These are phyloP conservation scores for Aquilaria malaccensis DNA, from an alignment of 345 rosid genomes.

Conservation along the genomic window DNA sequence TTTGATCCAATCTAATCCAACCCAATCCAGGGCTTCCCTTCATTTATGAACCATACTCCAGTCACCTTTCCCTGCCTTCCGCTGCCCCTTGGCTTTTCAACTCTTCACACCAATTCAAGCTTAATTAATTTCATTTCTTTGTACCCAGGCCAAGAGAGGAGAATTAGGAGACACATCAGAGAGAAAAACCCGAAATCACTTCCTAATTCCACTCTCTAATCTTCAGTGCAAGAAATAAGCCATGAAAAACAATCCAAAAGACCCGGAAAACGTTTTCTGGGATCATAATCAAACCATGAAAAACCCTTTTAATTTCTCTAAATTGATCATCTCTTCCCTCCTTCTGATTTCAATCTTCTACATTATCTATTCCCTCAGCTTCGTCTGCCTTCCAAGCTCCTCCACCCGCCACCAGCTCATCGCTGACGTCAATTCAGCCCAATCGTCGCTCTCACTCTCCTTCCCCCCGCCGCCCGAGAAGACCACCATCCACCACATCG, in stretches of 20 bases:
- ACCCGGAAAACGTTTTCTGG: conserved; percentile 4
- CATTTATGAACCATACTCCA: too few relatives aligned
- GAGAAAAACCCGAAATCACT: too few relatives aligned
- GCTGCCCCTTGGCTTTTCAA: too few relatives aligned
- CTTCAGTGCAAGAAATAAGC: background rate
- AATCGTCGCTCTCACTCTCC: conserved; percentile 3
- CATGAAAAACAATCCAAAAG: conserved; percentile 15
- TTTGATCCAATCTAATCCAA: too few relatives aligned
- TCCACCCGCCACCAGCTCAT: background rate
- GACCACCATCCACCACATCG: conserved; percentile 46
- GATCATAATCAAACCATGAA: conserved; percentile 8
- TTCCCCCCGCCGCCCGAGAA: conserved; percentile 12
- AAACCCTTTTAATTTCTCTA: conserved; percentile 10
- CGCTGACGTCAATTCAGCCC: background rate
- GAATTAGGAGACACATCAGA: too few relatives aligned
- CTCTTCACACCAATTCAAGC: too few relatives aligned
- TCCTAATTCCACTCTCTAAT: too few relatives aligned
- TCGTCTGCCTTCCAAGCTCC: conserved; percentile 11
- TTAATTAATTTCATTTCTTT: too few relatives aligned
- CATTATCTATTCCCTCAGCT: conserved; percentile 20
- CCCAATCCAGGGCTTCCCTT: too few relatives aligned
- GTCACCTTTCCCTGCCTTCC: too few relatives aligned
- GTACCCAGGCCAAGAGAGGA: too few relatives aligned
- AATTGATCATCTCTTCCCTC: conserved; percentile 17
- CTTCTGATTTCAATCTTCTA: conserved; percentile 16